phyloP scores from a whole-genome alignment of 345 rosid genomes.

The Anacardium occidentale region DNA sequence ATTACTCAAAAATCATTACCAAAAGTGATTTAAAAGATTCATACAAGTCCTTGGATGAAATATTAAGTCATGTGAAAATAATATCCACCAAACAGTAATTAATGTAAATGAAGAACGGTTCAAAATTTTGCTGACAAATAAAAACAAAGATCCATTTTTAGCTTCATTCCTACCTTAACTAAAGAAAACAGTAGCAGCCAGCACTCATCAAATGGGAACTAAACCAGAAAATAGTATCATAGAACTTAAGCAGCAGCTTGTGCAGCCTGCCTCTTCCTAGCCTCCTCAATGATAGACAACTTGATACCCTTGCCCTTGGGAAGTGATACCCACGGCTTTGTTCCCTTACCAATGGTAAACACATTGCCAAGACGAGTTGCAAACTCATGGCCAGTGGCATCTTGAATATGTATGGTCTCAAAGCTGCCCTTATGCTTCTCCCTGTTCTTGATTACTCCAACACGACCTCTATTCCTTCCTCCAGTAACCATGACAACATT shows the following conservation, averaged over 20 bases:
- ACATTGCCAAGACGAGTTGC: conserved; percentile 88
- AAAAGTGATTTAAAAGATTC: background rate
- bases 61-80: background rate
- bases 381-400: conserved; percentile 72
- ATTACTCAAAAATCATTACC: background rate
- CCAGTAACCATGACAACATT: conserved; percentile 94
- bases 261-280: conserved; percentile 70
- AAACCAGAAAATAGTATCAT: conserved; percentile 1
- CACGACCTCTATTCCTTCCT: conserved; percentile 89
- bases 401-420: conserved; percentile 79
- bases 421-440: conserved; percentile 92
- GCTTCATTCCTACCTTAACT: conserved; percentile 6
- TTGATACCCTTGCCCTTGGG: conserved; percentile 92
- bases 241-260: conserved; percentile 41
- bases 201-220: conserved; percentile 1
- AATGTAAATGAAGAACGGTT: background rate
- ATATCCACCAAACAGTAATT: conserved; percentile 1
- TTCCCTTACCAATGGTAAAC: conserved; percentile 72
- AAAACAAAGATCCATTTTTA: background rate
- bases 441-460: conserved; percentile 73
- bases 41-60: background rate
- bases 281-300: conserved; percentile 79
- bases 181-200: background rate
- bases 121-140: conserved; percentile 17
- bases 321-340: conserved; percentile 86